Percentiles rank a stretch among this genome's conserved stretches.
phyloP scores from a whole-genome alignment of 305 asterid genomes.

The Coffea humblotiana region DNA sequence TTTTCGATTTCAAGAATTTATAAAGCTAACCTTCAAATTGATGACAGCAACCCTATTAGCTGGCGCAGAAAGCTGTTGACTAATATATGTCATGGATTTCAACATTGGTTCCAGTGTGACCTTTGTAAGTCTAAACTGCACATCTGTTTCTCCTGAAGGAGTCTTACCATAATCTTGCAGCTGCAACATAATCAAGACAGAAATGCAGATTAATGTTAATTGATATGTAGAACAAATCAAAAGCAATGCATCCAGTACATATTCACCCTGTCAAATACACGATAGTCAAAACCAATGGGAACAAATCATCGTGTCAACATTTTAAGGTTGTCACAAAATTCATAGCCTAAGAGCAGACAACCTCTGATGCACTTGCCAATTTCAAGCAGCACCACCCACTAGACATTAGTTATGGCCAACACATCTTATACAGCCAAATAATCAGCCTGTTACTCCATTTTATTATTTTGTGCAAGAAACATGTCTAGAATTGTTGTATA shows the following conservation, averaged over 20 bases:
- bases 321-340: background rate
- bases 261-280: background rate
- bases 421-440: background rate
- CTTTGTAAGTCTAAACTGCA: conserved; percentile 72
- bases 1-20: background rate
- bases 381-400: background rate
- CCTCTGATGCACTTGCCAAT: background rate
- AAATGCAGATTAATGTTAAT: background rate
- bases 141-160: conserved; percentile 67
- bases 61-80: conserved; percentile 67
- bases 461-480: background rate
- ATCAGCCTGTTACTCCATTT: background rate
- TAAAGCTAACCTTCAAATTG: conserved; percentile 63
- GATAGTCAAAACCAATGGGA: background rate
- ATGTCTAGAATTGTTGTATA: background rate
- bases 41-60: conserved; percentile 81
- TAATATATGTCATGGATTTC: conserved; percentile 77
- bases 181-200: conserved; percentile 33
- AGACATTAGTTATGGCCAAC: background rate
- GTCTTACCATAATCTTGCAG: conserved; percentile 73
- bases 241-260: background rate
- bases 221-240: background rate
- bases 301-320: background rate
- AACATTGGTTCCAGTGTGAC: conserved; percentile 79
- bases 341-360: background rate